Percentiles rank a stretch among this genome's conserved stretches.
phyloP scores from a whole-genome alignment of 805 yeast genomes.

The Sugiyamaella boreocaroliniensis region DNA sequence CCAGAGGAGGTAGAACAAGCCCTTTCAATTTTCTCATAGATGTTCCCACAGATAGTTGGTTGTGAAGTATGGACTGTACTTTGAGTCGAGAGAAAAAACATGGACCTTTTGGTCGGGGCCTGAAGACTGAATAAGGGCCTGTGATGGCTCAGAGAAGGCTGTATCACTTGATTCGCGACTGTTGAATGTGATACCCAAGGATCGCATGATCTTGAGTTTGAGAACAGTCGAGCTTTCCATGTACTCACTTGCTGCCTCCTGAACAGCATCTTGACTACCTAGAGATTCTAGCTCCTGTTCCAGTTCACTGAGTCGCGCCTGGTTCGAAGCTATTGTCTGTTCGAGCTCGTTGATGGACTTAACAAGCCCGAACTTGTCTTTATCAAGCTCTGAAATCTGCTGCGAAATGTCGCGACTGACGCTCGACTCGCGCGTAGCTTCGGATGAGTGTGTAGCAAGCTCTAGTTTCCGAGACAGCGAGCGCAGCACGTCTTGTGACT shows the following conservation, averaged over 20 bases:
- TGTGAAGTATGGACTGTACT: constrained; percentile 60
- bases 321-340: constrained; percentile 14
- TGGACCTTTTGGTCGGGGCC: constrained; percentile 15
- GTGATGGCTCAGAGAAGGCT: constrained; percentile 6
- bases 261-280: constrained; percentile 8
- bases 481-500: constrained; percentile 14
- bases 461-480: constrained; percentile 21
- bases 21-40: too few species aligned
- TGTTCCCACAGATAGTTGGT: constrained; percentile 74
- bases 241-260: constrained; percentile 8
- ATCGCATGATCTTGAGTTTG: constrained; percentile 20
- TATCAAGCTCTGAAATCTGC: constrained; percentile 19
- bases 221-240: constrained; percentile 19
- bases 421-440: constrained; percentile 11
- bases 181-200: constrained; percentile 22
- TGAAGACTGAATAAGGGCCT: constrained; percentile 20
- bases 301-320: constrained; percentile 17
- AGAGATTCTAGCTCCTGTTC: constrained; percentile 18
- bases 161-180: constrained; percentile 10
- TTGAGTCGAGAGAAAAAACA: constrained; percentile 30
- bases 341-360: constrained; percentile 26
- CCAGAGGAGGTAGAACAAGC: too few species aligned
- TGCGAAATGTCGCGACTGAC: constrained; percentile 12
- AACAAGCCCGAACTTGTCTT: constrained; percentile 25
- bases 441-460: constrained; percentile 16